Evolutionary conservation across 1,139 yeast genomes (phyloP).

Genomic region (Debaryomycetaceae sp.): DNA sequence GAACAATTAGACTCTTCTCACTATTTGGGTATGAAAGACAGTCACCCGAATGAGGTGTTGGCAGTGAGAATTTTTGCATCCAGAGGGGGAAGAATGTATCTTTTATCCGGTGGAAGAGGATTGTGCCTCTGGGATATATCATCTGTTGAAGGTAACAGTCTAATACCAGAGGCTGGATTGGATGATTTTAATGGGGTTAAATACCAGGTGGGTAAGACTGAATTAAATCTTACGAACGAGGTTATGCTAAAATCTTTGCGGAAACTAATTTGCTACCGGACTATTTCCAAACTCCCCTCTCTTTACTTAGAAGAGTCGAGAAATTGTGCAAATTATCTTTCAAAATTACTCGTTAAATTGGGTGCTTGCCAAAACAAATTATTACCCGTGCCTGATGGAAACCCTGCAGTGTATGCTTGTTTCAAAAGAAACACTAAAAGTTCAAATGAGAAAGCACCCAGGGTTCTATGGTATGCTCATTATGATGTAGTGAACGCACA

Average conservation of each 20-base stretch:
- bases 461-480: slow-evolving; percentile 89
- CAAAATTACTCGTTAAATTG: slow-evolving; percentile 56
- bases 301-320: slow-evolving; percentile 74
- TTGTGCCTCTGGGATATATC: slow-evolving; percentile 37
- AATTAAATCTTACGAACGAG: slow-evolving; percentile 40
- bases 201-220: neutral
- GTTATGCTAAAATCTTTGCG: slow-evolving; percentile 60
- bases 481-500: slow-evolving; percentile 81
- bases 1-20: slow-evolving; percentile 10
- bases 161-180: neutral
- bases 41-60: slow-evolving; percentile 16
- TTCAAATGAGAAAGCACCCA: slow-evolving; percentile 14
- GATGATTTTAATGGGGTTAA: neutral
- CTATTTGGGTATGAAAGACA: slow-evolving; percentile 7
- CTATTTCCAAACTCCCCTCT: slow-evolving; percentile 73
- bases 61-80: slow-evolving; percentile 26
- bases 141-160: slow-evolving; percentile 12
- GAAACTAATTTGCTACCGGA: slow-evolving; percentile 62
- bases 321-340: slow-evolving; percentile 77
- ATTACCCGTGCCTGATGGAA: slow-evolving; percentile 69
- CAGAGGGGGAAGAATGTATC: slow-evolving; percentile 18
- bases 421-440: slow-evolving; percentile 46
- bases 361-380: slow-evolving; percentile 72
- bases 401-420: slow-evolving; percentile 78
- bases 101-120: slow-evolving; percentile 40